phyloP scores from a whole-genome alignment of 2,329 filamentous ascomycete genomes.

The Dothideomycetes sp. region DNA sequence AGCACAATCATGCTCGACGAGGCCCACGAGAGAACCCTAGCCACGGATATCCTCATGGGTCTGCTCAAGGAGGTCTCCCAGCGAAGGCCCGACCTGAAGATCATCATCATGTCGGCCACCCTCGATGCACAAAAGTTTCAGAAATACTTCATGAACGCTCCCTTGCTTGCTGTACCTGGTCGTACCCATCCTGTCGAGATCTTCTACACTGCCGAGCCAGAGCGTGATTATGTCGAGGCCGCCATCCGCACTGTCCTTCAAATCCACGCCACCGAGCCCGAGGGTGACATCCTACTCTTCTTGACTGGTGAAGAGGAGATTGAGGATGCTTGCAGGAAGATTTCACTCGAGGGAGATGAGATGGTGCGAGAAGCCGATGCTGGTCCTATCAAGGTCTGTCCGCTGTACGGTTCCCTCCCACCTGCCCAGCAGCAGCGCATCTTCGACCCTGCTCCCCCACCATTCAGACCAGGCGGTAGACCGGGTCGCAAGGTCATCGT shows the following conservation, averaged over 20 bases:
- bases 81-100: conserved; percentile 81
- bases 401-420: conserved; percentile 86
- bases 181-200: conserved; percentile 95
- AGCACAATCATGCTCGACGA: conserved; percentile 98
- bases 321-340: conserved; percentile 89
- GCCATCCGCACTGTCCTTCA: conserved; percentile 90
- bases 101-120: conserved; percentile 98
- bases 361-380: conserved; percentile 84
- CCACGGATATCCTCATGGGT: conserved; percentile 95
- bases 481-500: conserved; percentile 92
- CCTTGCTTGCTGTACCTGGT: conserved; percentile 84
- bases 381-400: conserved; percentile 81
- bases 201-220: conserved; percentile 93
- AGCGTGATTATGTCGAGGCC: conserved; percentile 93
- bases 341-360: conserved; percentile 81
- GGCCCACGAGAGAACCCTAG: conserved; percentile 92
- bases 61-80: conserved; percentile 80
- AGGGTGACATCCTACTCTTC: conserved; percentile 90
- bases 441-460: conserved; percentile 75
- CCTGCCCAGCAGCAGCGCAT: conserved; percentile 91
- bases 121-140: conserved; percentile 97
- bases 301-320: conserved; percentile 98
- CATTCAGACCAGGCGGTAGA: conserved; percentile 62
- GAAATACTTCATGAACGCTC: conserved; percentile 90
- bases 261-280: conserved; percentile 84